Base-by-base conservation (phyloP, 2,329 filamentous ascomycete species). In the Biscogniauxia marginata region DNA sequence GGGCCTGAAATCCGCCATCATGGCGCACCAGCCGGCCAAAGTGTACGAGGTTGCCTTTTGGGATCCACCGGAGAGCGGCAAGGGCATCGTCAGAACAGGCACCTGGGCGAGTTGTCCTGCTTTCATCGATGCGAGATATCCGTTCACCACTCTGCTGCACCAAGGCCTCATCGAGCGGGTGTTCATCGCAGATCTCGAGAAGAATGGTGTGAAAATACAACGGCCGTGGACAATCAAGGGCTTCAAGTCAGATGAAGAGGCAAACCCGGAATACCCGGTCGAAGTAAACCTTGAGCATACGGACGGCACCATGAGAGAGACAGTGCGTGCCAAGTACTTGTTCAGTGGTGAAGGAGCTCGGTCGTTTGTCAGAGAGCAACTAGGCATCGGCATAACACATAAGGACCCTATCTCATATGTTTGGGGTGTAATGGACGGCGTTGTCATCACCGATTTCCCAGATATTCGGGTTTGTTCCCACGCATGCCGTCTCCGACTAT, bases 61-160 rank as follows among this genome's bases (percentile, higher is more conserved):
- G 87, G 86, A 90, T 59, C 85, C 86, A 0, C 76, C 77, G 1
- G 70, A 72, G 25, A 83, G 79, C 46, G 77, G 77, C 30, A 73
- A 77, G 46, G 83, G 85, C 25, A 89, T 90, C 60, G 75, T 79
- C 25, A 79, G 87, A 61, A 90, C 86, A 1, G 85, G 86, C 23
- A 87, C 85, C 4, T 96, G 91, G 91, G 89, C 91, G 4, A 93
- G 88, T 69, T 97, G 93, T 74, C 93, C 93, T 0, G 86, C 84
- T 63, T 96, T 96, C 73, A 87, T 90, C 56, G 85, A 89, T 53
- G 86, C 87, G 13, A 79, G 88, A 50, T 90, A 88, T 63, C 86
- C 85, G 4, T 88, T 88, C 66, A 89, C 87, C 50, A 86, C 87
- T 1, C 80, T 89, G 2, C 73, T 91, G 11, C 88, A 91, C 66